Conservation (phyloP, 2,329 filamentous ascomycete genomes). For the Pyricularia sp. region DNA sequence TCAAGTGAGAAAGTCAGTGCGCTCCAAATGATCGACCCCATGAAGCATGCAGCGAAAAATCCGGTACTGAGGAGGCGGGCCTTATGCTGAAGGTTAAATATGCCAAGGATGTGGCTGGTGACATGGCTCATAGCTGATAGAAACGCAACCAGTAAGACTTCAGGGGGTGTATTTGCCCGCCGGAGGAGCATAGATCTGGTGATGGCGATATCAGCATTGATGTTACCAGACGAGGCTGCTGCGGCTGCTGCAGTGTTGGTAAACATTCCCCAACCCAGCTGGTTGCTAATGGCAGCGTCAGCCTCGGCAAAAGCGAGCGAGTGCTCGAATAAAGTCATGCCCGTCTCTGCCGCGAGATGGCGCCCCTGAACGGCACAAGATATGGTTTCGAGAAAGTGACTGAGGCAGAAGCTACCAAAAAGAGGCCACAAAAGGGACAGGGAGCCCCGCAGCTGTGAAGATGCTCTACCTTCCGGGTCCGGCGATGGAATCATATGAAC, state of each 20-base stretch:
- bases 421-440: constrained; percentile 64
- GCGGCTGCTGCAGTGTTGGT: constrained; percentile 20
- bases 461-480: constrained; percentile 19
- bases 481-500: constrained; percentile 54
- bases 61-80: constrained; percentile 78
- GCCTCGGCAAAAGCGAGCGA: constrained; percentile 93
- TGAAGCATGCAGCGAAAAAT: constrained; percentile 83
- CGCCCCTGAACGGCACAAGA: constrained; percentile 80
- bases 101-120: constrained; percentile 68
- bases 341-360: constrained; percentile 68
- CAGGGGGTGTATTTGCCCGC: constrained; percentile 76
- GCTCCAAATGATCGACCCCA: constrained; percentile 72
- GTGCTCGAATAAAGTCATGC: constrained; percentile 94
- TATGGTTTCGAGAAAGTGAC: constrained; percentile 81
- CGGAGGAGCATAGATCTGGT: constrained; percentile 58
- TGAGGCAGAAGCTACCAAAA: constrained; percentile 56
- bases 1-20: constrained; percentile 49
- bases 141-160: constrained; percentile 74
- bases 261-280: constrained; percentile 60
- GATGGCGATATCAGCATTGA: constrained; percentile 29
- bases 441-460: constrained; percentile 56
- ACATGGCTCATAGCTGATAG: constrained; percentile 85
- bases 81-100: constrained; percentile 65
- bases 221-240: constrained; percentile 10
- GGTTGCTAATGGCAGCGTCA: constrained; percentile 72